Conservation (phyloP, 176 grass and related monocot species). For the Pharus latifolius region DNA sequence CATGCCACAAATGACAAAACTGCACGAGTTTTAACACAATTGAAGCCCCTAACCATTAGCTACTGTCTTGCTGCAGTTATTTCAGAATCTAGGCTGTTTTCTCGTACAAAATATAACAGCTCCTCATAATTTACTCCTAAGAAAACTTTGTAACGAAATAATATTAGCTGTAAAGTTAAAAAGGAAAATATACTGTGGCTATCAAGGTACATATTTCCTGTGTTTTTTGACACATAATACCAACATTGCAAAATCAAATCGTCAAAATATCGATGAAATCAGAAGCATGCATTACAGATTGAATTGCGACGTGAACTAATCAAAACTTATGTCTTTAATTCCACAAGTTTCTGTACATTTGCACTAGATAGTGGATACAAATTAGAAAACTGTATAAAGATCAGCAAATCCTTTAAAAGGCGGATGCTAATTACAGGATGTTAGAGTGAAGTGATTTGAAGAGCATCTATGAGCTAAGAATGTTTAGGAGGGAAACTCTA, state of each 20-base stretch:
- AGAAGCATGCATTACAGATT: not conserved
- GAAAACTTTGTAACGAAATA: not conserved
- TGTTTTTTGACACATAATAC: not conserved
- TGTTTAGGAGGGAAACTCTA: conserved; percentile 52
- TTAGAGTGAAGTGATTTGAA: conserved; percentile 8
- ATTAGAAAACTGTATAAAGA: not conserved
- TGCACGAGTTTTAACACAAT: not conserved
- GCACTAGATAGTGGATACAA: not conserved
- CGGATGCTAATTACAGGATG: conserved; percentile 19
- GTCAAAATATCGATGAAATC: not conserved
- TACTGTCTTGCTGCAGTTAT: conserved; percentile 5
- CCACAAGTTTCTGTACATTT: not conserved
- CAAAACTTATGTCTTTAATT: conserved; percentile 2
- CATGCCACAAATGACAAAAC: not conserved
- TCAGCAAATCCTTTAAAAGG: conserved; percentile 23
- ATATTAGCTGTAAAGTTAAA: not conserved
- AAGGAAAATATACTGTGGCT: not conserved
- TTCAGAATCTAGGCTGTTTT: no score
- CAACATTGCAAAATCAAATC: not conserved
- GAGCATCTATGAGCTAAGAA: conserved; percentile 25
- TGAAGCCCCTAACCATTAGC: not conserved
- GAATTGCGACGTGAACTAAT: not conserved
- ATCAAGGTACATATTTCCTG: not conserved
- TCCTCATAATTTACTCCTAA: no score
- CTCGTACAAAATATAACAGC: no score